These are phyloP conservation scores for Nemophila menziesii DNA, from an alignment of 257 asterid genomes.

Conservation along the genomic window DNA sequence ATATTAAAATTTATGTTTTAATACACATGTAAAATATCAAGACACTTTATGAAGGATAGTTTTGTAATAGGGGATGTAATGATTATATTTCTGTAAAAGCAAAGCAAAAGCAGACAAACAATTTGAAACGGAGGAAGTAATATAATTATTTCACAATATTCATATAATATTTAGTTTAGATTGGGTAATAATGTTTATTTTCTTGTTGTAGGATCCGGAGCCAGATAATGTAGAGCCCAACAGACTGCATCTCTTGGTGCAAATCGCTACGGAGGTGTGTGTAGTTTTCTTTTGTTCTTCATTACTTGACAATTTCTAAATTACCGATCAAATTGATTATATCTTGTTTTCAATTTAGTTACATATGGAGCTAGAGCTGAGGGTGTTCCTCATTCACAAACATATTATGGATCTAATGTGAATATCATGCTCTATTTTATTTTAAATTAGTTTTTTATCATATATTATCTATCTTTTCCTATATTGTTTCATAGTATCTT, in stretches of 20 bases:
- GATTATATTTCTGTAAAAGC: no score
- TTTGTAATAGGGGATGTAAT: no score
- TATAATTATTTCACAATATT: neutral
- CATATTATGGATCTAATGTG: constrained; percentile 37
- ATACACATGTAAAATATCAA: no score
- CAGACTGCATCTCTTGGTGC: constrained; percentile 30
- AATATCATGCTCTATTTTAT: constrained; percentile 17
- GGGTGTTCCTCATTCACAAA: constrained; percentile 24
- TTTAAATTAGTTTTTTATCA: neutral
- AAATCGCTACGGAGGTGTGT: constrained; percentile 27
- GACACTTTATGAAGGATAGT: no score
- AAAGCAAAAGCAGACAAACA: no score
- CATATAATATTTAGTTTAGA: neutral
- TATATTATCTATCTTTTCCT: constrained; percentile 11
- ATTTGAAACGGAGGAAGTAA: no score
- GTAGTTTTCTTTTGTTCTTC: constrained; percentile 10
- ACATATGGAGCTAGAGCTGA: constrained; percentile 32
- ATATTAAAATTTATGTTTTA: no score
- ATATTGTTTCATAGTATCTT: constrained; percentile 25
- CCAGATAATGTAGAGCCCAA: constrained; percentile 38
- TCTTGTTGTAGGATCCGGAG: constrained; percentile 29
- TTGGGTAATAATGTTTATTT: neutral
- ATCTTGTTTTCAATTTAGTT: constrained; percentile 15
- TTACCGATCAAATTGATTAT: neutral
- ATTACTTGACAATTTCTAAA: neutral